Conservation (phyloP, 2,329 filamentous ascomycete genomes). For the Allantophomopsis cytisporea region DNA sequence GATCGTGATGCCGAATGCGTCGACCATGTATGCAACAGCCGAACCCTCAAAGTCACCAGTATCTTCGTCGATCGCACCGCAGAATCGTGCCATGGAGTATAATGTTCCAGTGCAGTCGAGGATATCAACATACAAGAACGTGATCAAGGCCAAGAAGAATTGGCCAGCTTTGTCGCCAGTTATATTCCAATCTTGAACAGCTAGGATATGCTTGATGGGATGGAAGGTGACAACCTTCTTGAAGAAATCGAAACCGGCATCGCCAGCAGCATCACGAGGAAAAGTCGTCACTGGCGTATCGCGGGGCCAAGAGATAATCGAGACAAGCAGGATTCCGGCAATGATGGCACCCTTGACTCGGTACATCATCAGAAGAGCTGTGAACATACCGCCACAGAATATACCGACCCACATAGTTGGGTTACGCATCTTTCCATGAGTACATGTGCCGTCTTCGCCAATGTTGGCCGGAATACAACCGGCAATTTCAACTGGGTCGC, state of each 20-base stretch:
- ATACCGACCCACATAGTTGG: constrained; percentile 82
- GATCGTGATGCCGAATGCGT: constrained; percentile 68
- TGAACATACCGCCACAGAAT: constrained; percentile 73
- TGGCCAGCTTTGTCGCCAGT: constrained; percentile 49
- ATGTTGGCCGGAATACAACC: constrained; percentile 25
- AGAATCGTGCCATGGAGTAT: constrained; percentile 82
- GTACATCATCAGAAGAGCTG: constrained; percentile 71
- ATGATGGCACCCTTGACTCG: constrained; percentile 81
- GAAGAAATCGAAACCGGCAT: constrained; percentile 72
- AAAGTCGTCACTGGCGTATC: constrained; percentile 68
- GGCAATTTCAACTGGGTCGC: constrained; percentile 61
- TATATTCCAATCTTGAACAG: constrained; percentile 63
- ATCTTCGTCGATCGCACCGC: constrained; percentile 63
- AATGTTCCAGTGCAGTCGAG: constrained; percentile 77
- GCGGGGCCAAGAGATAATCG: constrained; percentile 80
- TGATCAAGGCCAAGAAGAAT: constrained; percentile 74
- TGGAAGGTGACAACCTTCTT: constrained; percentile 79
- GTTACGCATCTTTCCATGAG: constrained; percentile 62
- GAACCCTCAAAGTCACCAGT: constrained; percentile 84
- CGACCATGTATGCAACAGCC: constrained; percentile 70
- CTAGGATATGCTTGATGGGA: constrained; percentile 54
- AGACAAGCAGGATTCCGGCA: constrained; percentile 68
- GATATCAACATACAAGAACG: constrained; percentile 84
- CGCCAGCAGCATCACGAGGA: constrained; percentile 55
- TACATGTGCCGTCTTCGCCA: constrained; percentile 41